Base-by-base conservation (phyloP, 192 early-diverging fungal species). In the Paraglomus brasilianum region DNA sequence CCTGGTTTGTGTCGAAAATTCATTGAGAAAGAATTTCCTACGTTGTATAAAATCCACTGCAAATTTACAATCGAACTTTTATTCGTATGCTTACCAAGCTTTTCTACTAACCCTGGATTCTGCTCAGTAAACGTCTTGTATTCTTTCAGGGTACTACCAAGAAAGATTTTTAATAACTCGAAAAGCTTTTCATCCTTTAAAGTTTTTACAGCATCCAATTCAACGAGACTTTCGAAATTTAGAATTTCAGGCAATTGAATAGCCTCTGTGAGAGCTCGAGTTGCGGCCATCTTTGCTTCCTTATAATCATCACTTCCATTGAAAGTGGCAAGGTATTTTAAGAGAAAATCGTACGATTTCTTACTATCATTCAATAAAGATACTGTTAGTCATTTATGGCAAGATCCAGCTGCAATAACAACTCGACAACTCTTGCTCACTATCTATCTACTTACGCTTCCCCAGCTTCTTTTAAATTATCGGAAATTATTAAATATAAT, bases 211-310 rank as follows among this genome's bases (percentile, higher is more conserved):
- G 89, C 82, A 21, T 69, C 72, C 50, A 93, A 84, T 55, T 83
- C 77, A 72, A 83, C 77, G 73, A 96, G 75, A 41, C 88, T 87
- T 66, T 93, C 89, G 76, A 95, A 89, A 66, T 87, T 86, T 72
- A 91, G 90, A 51, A 92, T 86, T 24, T 83, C 78, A 7, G 86
- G 81, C 40, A 90, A 78, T 38, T 81, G 69, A 69, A 92, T 77
- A 57, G 91, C 87, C 45, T 83, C 72, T 62, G 81, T 79, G 46
- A 98, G 82, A 1, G 92, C 90, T 53, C 81, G 78, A 15, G 74
- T 77, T 17, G 90, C 88, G 8, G 81, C 78, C 43, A 83, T 76
- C 60, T 84, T 86, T 22, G 72, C 66, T 22, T 46, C 44, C 55
- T 80, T 80, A 66, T 75, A 63, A 7, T 75, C 75, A n/a, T 75